Conservation (phyloP, 2,329 filamentous ascomycete species). For the Epichloe elymi region DNA sequence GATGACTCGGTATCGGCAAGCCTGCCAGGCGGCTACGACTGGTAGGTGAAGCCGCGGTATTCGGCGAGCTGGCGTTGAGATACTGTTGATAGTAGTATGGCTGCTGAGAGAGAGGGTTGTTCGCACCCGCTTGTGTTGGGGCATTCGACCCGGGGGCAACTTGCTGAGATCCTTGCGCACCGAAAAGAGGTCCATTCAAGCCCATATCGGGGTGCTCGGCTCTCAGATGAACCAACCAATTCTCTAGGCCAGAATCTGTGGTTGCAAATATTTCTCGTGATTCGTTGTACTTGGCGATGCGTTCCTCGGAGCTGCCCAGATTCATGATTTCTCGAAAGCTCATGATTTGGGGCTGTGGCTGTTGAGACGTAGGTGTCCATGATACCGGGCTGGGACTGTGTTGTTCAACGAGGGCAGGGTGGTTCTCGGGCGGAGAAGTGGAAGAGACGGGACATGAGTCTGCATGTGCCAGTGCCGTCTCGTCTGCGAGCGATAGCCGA, state of each 20-base stretch:
- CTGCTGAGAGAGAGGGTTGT: constrained; percentile 22
- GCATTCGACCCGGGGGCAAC: constrained; percentile 10
- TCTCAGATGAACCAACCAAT: constrained; percentile 38
- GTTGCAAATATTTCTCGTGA: constrained; percentile 57
- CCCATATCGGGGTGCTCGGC: constrained; percentile 29
- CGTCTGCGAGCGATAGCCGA: constrained; percentile 29
- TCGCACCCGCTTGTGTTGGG: constrained; percentile 12
- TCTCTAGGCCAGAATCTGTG: constrained; percentile 61
- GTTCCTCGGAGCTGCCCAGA: constrained; percentile 49
- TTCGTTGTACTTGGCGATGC: constrained; percentile 61
- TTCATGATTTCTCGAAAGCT: constrained; percentile 68
- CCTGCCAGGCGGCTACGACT: constrained; percentile 24
- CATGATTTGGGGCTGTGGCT: constrained; percentile 24
- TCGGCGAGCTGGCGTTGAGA: constrained; percentile 29
- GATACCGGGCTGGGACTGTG: background rate
- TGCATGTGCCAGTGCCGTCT: constrained; percentile 26
- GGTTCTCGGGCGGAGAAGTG: constrained; percentile 25
- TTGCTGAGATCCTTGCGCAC: constrained; percentile 8
- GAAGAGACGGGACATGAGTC: constrained; percentile 22
- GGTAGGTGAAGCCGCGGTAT: constrained; percentile 14
- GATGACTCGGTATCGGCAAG: constrained; percentile 24
- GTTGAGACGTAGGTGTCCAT: constrained; percentile 6
- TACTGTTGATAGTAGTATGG: constrained; percentile 46
- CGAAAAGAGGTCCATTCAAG: constrained; percentile 12
- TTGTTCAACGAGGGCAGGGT: constrained; percentile 16